These are phyloP conservation scores for Bassia scoparia DNA, from an alignment of 148 eudicot species.

Conservation along the genomic window DNA sequence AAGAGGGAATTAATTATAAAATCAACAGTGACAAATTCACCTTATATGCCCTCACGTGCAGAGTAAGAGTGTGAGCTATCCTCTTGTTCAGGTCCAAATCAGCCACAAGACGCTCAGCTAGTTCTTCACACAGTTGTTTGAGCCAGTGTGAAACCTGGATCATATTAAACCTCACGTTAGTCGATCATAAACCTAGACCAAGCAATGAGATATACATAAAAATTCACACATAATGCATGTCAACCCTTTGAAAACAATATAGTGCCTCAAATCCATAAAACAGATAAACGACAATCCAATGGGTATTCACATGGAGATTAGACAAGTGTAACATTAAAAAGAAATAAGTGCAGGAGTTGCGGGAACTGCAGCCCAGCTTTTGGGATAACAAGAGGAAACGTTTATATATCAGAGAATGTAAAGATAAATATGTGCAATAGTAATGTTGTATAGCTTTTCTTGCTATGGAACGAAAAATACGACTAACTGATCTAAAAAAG, in stretches of 20 bases:
- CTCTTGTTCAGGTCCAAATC: slow-evolving; percentile 83
- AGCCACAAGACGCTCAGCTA: slow-evolving; percentile 69
- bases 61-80: slow-evolving; percentile 74
- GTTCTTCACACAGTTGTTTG: slow-evolving; percentile 76
- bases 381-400: too few species aligned
- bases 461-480: too few species aligned
- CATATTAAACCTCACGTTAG: neutral
- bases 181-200: too few species aligned
- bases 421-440: too few species aligned
- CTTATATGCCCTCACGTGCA: slow-evolving; percentile 75
- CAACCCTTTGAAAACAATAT: neutral
- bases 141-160: slow-evolving; percentile 84
- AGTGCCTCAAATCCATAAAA: neutral
- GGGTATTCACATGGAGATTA: neutral
- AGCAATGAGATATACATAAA: slow-evolving; percentile 7
- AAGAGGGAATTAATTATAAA: slow-evolving; percentile 1
- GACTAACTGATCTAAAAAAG: too few species aligned
- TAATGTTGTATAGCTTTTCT: too few species aligned
- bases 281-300: neutral
- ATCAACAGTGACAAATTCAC: slow-evolving; percentile 30
- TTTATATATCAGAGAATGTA: too few species aligned
- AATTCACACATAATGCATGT: neutral
- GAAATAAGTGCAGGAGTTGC: too few species aligned
- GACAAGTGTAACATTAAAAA: too few species aligned
- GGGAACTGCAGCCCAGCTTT: too few species aligned